Evolutionary conservation across 495 filamentous ascomycete species (phyloP).

Genomic region (Copromyces sp.): DNA sequence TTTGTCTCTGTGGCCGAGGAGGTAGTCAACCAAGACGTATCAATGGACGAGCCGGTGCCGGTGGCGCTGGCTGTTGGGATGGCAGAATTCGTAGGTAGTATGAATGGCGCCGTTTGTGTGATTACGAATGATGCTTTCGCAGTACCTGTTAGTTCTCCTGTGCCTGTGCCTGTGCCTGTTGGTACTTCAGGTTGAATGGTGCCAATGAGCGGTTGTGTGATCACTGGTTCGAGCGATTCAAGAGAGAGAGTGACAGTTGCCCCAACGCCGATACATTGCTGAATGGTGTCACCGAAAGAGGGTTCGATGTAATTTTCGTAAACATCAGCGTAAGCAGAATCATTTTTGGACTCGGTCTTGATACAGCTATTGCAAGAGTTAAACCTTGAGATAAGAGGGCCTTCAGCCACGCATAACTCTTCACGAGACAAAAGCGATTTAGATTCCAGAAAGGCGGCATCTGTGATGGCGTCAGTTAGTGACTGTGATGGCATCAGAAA

Average conservation of each 20-base stretch:
- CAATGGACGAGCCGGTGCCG: neutral
- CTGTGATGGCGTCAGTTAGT: neutral
- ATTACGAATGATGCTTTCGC: neutral
- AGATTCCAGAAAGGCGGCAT: neutral
- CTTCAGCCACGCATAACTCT: neutral
- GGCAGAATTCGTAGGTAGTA: neutral
- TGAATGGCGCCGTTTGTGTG: neutral
- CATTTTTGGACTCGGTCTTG: neutral
- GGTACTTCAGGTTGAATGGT: neutral
- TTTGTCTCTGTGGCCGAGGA: neutral
- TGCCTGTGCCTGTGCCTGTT: neutral
- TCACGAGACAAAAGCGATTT: neutral
- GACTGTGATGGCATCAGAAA: neutral
- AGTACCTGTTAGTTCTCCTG: neutral
- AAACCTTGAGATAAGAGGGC: neutral
- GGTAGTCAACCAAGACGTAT: neutral
- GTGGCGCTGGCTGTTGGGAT: neutral
- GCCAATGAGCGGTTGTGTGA: neutral
- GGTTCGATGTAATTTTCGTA: neutral
- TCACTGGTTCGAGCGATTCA: neutral
- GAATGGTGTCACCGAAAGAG: neutral
- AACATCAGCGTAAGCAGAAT: neutral
- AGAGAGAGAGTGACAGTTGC: neutral
- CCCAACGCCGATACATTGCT: neutral
- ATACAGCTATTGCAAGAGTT: neutral